A percentile compares a stretch with the other conserved stretches of the same genome.
Conservation (phyloP, 2,329 filamentous ascomycete genomes). For the Thermoascus crustaceus region DNA sequence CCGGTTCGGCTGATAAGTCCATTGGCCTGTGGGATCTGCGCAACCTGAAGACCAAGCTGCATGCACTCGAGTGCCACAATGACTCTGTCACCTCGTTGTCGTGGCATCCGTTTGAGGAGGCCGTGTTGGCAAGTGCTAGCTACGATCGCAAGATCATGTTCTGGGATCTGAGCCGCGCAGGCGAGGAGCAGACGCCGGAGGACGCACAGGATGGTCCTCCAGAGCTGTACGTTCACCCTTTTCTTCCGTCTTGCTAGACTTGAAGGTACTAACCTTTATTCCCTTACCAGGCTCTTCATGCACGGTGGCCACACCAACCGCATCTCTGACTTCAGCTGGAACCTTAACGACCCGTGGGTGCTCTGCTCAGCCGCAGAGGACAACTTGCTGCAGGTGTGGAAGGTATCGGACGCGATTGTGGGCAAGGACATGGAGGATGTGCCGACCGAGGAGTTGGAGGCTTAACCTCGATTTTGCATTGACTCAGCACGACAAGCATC, state of each 20-base stretch:
- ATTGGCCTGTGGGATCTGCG: conserved; percentile 93
- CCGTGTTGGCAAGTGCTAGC: conserved; percentile 81
- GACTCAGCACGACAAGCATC: background rate
- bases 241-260: background rate
- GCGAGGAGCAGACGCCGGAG: conserved; percentile 89
- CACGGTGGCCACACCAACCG: conserved; percentile 97
- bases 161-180: conserved; percentile 88
- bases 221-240: conserved; percentile 62
- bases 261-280: background rate
- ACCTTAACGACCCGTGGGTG: conserved; percentile 92
- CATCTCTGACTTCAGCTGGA: conserved; percentile 96
- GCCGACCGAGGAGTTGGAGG: conserved; percentile 67
- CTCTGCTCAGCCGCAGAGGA: conserved; percentile 94
- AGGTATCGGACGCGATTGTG: conserved; percentile 73
- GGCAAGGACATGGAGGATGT: conserved; percentile 68
- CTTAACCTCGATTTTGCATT: conserved; percentile 14
- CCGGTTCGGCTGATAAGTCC: conserved; percentile 89
- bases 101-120: conserved; percentile 88
- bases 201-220: conserved; percentile 92
- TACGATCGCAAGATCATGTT: conserved; percentile 92
- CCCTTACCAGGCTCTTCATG: conserved; percentile 70
- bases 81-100: conserved; percentile 85
- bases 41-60: conserved; percentile 80
- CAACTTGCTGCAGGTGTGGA: conserved; percentile 93
- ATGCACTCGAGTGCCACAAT: conserved; percentile 79